Evolutionary conservation across 176 grass and related monocot species (phyloP).

Genomic region (Triticum timopheevii): DNA sequence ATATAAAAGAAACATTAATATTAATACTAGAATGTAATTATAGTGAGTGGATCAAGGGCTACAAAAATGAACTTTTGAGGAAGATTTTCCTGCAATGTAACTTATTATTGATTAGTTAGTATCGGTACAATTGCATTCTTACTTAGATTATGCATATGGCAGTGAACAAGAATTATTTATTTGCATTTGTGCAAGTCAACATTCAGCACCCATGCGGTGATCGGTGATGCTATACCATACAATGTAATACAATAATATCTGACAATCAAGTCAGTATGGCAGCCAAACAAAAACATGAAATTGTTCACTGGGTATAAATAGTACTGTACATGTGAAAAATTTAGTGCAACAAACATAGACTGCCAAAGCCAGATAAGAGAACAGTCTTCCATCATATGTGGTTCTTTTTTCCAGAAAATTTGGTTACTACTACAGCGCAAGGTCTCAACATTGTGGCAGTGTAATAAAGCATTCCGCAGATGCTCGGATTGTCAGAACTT

Average conservation of each 20-base stretch:
- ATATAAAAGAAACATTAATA: neutral
- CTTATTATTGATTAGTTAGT: neutral
- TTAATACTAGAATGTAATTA: neutral
- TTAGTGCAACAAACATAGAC: neutral
- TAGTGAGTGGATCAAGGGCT: neutral
- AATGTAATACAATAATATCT: neutral
- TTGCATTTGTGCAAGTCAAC: neutral
- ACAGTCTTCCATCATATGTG: neutral
- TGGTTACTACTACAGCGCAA: neutral
- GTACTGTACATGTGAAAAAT: neutral
- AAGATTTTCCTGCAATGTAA: neutral
- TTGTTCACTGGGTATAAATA: neutral
- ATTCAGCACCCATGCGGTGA: neutral
- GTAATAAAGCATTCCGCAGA: neutral
- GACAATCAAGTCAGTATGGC: neutral
- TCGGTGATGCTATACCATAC: neutral
- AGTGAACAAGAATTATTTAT: neutral
- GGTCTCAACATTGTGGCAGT: neutral
- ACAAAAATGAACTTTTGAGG: neutral
- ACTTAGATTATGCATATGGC: neutral
- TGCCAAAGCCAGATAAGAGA: neutral
- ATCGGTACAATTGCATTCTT: neutral
- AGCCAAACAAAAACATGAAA: neutral
- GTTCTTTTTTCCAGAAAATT: neutral
- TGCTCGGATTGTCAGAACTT: too few relatives aligned